Evolutionary conservation across 2,329 filamentous ascomycete species (phyloP).

Genomic region (Phoma sp.): DNA sequence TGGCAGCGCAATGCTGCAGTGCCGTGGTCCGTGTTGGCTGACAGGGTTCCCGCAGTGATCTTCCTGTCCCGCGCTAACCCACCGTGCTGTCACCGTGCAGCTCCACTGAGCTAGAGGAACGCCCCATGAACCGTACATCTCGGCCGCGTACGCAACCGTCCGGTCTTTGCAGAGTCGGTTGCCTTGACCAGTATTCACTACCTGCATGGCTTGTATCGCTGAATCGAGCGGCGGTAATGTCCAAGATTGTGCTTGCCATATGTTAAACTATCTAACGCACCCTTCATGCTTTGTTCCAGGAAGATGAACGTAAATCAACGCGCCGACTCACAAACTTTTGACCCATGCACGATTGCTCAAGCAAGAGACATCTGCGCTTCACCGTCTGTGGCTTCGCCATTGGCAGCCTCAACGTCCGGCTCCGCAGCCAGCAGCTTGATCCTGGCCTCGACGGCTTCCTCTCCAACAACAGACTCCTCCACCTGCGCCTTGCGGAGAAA

Average conservation of each 20-base stretch:
- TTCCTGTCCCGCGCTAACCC: slow-evolving; percentile 21
- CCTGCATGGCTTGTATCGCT: neutral
- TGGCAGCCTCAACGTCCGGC: slow-evolving; percentile 32
- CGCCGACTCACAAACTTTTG: neutral
- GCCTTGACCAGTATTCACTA: neutral
- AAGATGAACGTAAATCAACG: neutral
- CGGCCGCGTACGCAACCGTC: neutral
- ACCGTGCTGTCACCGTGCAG: slow-evolving; percentile 20
- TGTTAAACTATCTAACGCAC: neutral
- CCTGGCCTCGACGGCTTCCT: slow-evolving; percentile 59
- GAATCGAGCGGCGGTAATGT: neutral
- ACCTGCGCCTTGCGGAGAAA: slow-evolving; percentile 83
- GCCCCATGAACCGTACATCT: neutral
- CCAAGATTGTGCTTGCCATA: neutral
- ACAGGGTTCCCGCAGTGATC: too few relatives aligned
- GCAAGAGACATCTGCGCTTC: slow-evolving; percentile 30
- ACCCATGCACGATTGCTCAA: neutral
- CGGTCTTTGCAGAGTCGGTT: too few relatives aligned
- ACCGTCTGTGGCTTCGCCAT: slow-evolving; percentile 35
- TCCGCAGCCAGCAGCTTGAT: slow-evolving; percentile 44
- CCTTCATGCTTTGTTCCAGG: neutral
- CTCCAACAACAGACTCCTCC: slow-evolving; percentile 75
- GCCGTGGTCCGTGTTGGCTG: slow-evolving; percentile 11
- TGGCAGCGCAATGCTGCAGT: slow-evolving; percentile 10
- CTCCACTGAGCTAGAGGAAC: neutral